A percentile compares a stretch with the other conserved stretches of the same genome.
Conservation (phyloP, 1,139 yeast species). For the Candida pseudoviswanathii region DNA sequence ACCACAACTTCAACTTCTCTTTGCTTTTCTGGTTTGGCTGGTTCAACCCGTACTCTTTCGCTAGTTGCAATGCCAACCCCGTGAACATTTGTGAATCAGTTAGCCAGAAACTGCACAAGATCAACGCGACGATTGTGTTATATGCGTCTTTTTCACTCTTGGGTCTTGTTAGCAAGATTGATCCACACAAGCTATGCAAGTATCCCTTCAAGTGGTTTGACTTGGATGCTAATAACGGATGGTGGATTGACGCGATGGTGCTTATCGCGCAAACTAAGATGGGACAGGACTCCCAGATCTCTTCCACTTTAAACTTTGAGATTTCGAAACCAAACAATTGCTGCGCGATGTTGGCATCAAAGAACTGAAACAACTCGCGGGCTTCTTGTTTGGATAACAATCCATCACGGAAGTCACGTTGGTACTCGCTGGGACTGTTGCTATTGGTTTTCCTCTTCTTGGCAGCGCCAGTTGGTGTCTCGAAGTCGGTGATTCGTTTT, state of each 20-base stretch:
- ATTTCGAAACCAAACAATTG: constrained; percentile 70
- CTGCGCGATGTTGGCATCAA: constrained; percentile 59
- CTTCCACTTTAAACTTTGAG: constrained; percentile 50
- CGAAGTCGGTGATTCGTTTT: neutral
- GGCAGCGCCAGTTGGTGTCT: neutral
- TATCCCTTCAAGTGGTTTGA: constrained; percentile 42
- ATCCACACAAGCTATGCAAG: constrained; percentile 48
- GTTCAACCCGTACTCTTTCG: constrained; percentile 56
- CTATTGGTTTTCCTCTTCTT: constrained; percentile 10
- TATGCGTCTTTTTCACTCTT: constrained; percentile 52
- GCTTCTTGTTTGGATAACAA: constrained; percentile 48
- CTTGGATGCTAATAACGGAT: constrained; percentile 44
- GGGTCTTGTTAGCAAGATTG: constrained; percentile 45
- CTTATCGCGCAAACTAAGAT: constrained; percentile 63
- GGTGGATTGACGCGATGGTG: constrained; percentile 65
- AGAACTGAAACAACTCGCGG: constrained; percentile 49
- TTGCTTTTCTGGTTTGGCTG: constrained; percentile 33
- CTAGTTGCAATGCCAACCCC: constrained; percentile 66
- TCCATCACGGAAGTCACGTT: constrained; percentile 40
- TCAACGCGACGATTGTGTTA: constrained; percentile 62
- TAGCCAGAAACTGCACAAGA: constrained; percentile 72
- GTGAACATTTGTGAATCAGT: constrained; percentile 67
- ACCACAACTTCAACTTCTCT: constrained; percentile 64
- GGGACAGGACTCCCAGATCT: constrained; percentile 60
- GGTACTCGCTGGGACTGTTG: constrained; percentile 11